Percentiles rank a stretch among this genome's conserved stretches.
Conservation (phyloP, 140 eudicot species). For the Stevia rebaudiana region DNA sequence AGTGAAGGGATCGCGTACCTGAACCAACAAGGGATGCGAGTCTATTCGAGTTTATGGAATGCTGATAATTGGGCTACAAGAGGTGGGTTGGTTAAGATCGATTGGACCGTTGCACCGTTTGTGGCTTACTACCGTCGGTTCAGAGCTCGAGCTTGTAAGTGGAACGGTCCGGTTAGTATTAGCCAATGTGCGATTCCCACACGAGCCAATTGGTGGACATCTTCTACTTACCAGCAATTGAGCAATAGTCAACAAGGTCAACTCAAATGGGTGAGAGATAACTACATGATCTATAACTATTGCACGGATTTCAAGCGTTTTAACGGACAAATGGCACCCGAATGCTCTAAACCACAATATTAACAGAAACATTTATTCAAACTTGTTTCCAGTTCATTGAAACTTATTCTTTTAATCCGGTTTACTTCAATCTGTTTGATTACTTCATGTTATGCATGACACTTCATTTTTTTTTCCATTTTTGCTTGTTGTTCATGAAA, state of each 20-base stretch:
- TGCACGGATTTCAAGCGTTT: conserved; percentile 54
- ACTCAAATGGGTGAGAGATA: conserved; percentile 73
- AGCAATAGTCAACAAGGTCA: conserved; percentile 57
- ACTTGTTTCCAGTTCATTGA: too few species aligned
- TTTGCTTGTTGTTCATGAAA: too few species aligned
- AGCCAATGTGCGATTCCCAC: too few species aligned
- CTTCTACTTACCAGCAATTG: conserved; percentile 56
- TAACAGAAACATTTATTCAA: too few species aligned
- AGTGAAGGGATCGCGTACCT: conserved; percentile 62
- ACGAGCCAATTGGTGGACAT: too few species aligned
- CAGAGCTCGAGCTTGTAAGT: conserved; percentile 46
- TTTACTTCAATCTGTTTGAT: too few species aligned
- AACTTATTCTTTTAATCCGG: too few species aligned
- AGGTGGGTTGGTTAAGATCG: conserved; percentile 69
- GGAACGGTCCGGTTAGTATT: too few species aligned
- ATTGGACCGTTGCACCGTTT: conserved; percentile 74
- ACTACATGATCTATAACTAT: conserved; percentile 69
- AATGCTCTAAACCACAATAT: too few species aligned
- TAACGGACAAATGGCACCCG: too few species aligned
- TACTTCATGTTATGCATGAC: too few species aligned
- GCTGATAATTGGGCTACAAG: conserved; percentile 83
- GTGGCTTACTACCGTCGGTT: conserved; percentile 57
- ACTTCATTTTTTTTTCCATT: too few species aligned
- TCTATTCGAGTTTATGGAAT: conserved; percentile 72
- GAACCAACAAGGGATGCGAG: conserved; percentile 69